Evolutionary conservation across 495 filamentous ascomycete species (phyloP).

Genomic region (Immersiella caudata): DNA sequence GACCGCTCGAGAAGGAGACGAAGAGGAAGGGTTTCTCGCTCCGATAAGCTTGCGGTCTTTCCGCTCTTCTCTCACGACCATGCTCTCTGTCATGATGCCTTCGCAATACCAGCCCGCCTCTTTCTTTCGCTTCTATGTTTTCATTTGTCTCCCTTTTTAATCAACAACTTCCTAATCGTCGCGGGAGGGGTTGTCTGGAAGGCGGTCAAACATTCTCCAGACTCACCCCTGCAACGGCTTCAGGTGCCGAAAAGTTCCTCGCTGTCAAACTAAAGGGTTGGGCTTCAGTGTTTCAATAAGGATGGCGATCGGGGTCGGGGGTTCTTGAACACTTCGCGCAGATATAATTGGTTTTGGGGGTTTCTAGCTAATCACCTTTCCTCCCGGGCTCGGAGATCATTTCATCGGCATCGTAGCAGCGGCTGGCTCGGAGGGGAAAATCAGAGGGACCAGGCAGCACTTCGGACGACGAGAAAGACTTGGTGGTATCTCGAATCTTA

Average conservation of each 20-base stretch:
- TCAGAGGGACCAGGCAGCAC: slow-evolving; percentile 19
- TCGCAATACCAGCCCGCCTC: slow-evolving; percentile 53
- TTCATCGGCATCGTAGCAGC: slow-evolving; percentile 15
- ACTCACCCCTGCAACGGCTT: slow-evolving; percentile 7
- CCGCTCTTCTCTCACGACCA: slow-evolving; percentile 43
- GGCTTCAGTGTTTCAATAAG: slow-evolving; percentile 31
- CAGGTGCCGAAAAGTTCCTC: slow-evolving; percentile 27
- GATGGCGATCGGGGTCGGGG: slow-evolving; percentile 30
- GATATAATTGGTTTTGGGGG: slow-evolving; percentile 44
- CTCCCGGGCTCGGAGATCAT: slow-evolving; percentile 19
- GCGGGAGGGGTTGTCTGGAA: slow-evolving; percentile 34
- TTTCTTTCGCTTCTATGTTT: slow-evolving; percentile 45
- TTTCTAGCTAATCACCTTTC: slow-evolving; percentile 28
- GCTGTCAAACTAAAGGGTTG: slow-evolving; percentile 28
- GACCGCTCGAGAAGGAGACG: slow-evolving; percentile 95
- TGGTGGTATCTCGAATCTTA: not conserved
- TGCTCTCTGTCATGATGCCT: slow-evolving; percentile 52
- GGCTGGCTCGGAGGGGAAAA: not conserved
- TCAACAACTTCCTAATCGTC: slow-evolving; percentile 50
- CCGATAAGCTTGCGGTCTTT: slow-evolving; percentile 61
- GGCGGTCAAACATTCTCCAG: slow-evolving; percentile 27
- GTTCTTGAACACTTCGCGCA: slow-evolving; percentile 46
- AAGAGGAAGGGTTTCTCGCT: slow-evolving; percentile 98
- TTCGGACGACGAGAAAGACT: not conserved
- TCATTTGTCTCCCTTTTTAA: slow-evolving; percentile 53